Evolutionary conservation across 768 basidiomycete genomes (phyloP), one percentile per base, ranked within the genome.

Genomic region (Rhizopogon sp.): DNA sequence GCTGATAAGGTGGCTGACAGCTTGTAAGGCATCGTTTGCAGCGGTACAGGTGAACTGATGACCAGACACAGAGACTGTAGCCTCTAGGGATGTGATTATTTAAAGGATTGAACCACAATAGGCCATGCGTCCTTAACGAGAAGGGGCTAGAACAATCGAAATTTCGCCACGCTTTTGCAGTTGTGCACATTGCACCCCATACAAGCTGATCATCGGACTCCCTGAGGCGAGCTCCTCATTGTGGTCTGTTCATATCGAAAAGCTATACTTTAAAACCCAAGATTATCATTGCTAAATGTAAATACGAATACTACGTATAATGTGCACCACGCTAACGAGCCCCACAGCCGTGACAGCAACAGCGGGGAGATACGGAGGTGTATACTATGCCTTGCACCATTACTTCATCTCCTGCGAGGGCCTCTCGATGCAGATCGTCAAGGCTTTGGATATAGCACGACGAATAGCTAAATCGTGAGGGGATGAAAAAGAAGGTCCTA

Each of bases 321-420:
- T 90, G 88, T 90, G 74, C 85, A 86, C 88, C 87, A 83, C 84
- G 50, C 83, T 83, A 87, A 90, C 87, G 87, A 87, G 78, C 88
- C 87, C 85, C 79, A 75, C 66, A 74, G 76, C 77, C 75, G 81
- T 81, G 62, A 62, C 62, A 60, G 68, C 55, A 69, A 77, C 76
- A 72, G 74, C 68, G 79, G 84, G 87, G 84, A 87, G 88, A 90
- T 90, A 90, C 88, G 83, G 86, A 84, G 86, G 87, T 83, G 79
- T 81, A 84, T 74, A 78, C 80, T 87, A 89, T 88, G 87, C 87
- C 84, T 67, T 87, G 88, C 88, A 79, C 88, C 85, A 82, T 83
- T 85, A 86, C 65, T 90, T 84, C 83, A 87, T 90, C 86, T 90
- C 85, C 88, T 88, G 88, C 87, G 87, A 88, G 85, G 78, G 62